Percentiles rank a stretch among this genome's conserved stretches.
Conservation (phyloP, 1,284 basidiomycete species). For the Malassezia nana region DNA sequence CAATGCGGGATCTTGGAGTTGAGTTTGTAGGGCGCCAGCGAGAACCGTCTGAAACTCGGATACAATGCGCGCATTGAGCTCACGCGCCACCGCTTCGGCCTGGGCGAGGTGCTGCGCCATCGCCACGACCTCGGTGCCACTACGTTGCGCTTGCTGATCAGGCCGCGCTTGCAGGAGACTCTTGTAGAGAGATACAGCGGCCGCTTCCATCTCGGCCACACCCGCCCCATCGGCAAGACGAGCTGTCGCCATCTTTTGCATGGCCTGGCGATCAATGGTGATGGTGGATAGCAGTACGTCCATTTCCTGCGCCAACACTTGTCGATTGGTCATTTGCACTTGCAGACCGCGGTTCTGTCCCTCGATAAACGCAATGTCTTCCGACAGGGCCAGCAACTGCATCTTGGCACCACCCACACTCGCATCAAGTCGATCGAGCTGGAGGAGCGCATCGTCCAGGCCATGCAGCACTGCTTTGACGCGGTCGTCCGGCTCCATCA, state of each 20-base stretch:
- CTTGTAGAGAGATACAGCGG: constrained; percentile 84
- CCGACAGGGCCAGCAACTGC: constrained; percentile 37
- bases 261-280: constrained; percentile 69
- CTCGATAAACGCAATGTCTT: constrained; percentile 92
- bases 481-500: constrained; percentile 78
- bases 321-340: constrained; percentile 93
- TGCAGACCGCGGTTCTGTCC: constrained; percentile 92
- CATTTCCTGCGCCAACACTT: constrained; percentile 51
- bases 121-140: constrained; percentile 61
- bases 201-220: constrained; percentile 63
- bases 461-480: constrained; percentile 75
- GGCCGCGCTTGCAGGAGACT: constrained; percentile 83
- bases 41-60: constrained; percentile 85
- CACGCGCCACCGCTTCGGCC: constrained; percentile 71
- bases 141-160: constrained; percentile 53
- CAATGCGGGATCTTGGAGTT: constrained; percentile 25
- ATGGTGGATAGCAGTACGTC: constrained; percentile 66
- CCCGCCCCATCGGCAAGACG: constrained; percentile 68
- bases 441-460: constrained; percentile 72
- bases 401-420: constrained; percentile 42
- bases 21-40: constrained; percentile 49
- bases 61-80: constrained; percentile 81
- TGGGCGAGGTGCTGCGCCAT: constrained; percentile 73
- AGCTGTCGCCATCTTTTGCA: constrained; percentile 71
- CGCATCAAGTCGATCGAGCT: constrained; percentile 66